A percentile compares a stretch with the other conserved stretches of the same genome.
Evolutionary conservation across 2,329 filamentous ascomycete genomes (phyloP).

Genomic region (Xylaria sp.): DNA sequence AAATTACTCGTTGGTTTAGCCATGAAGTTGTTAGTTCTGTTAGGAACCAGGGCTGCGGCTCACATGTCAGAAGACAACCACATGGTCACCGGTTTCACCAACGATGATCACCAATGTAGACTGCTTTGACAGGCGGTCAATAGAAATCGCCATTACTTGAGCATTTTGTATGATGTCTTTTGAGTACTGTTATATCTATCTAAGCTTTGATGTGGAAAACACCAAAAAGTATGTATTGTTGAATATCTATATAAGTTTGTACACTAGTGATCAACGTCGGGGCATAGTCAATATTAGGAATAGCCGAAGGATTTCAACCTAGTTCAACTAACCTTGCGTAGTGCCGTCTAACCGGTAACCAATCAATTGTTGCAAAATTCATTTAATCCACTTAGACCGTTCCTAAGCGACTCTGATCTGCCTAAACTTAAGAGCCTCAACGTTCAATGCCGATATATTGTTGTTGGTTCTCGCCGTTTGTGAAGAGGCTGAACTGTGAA

Average conservation of each 20-base stretch:
- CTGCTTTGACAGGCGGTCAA: not conserved
- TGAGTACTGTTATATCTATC: not conserved
- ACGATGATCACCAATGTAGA: not conserved
- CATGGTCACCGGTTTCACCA: not conserved
- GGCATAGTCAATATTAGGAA: not conserved
- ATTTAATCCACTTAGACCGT: not conserved
- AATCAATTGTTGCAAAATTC: not conserved
- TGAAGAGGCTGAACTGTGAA: not conserved
- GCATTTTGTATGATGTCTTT: not conserved
- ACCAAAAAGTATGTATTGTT: too few species aligned
- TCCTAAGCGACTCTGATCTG: constrained; percentile 1
- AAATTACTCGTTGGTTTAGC: not conserved
- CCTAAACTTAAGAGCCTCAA: not conserved
- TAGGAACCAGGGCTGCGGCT: too few species aligned
- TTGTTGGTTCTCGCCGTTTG: constrained; percentile 6
- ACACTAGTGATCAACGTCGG: not conserved
- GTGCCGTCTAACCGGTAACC: constrained; percentile 5
- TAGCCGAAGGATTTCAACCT: not conserved
- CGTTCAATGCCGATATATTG: not conserved
- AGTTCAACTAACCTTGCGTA: not conserved
- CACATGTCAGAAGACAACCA: not conserved
- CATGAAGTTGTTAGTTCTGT: not conserved
- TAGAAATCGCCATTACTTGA: not conserved
- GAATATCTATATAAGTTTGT: not conserved
- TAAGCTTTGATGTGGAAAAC: not conserved